Percentiles rank a stretch among this genome's conserved stretches.
phyloP scores from a whole-genome alignment of 352 stramenopile genomes.

The Pythium volutum region DNA sequence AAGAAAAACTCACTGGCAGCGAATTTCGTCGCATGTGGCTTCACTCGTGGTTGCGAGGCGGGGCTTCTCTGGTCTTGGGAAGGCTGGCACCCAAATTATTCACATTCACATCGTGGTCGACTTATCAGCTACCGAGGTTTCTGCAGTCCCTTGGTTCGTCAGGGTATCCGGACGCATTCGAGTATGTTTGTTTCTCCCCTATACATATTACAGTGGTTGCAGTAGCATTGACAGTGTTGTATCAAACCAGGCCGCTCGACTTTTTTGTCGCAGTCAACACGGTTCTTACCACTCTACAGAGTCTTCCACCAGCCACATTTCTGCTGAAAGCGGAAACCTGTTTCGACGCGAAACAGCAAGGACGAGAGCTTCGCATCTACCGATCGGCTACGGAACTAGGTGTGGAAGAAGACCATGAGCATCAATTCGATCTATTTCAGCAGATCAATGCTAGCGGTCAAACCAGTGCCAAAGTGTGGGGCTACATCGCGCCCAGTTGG shows the following conservation, averaged over 20 bases:
- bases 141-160: constrained; percentile 35
- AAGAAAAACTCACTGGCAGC: constrained; percentile 57
- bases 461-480: constrained; percentile 4
- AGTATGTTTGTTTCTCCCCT: constrained; percentile 32
- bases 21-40: constrained; percentile 69
- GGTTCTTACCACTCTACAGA: constrained; percentile 22
- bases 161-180: constrained; percentile 42
- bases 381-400: constrained; percentile 15
- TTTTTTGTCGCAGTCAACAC: constrained; percentile 13
- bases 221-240: neutral
- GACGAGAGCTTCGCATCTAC: constrained; percentile 16
- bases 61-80: constrained; percentile 45
- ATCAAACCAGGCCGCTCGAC: constrained; percentile 16
- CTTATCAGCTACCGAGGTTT: constrained; percentile 42
- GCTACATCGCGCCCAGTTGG: constrained; percentile 42
- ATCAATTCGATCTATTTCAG: constrained; percentile 39
- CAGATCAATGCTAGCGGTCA: constrained; percentile 26
- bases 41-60: constrained; percentile 77
- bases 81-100: constrained; percentile 36
- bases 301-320: constrained; percentile 19
- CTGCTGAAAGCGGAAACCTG: constrained; percentile 4
- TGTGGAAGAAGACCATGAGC: constrained; percentile 25
- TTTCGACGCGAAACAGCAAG: neutral
- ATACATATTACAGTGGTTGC: neutral
- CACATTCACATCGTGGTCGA: constrained; percentile 40